These are phyloP conservation scores for Plasmopara halstedii DNA, from an alignment of 352 stramenopile species.

Conservation along the genomic window DNA sequence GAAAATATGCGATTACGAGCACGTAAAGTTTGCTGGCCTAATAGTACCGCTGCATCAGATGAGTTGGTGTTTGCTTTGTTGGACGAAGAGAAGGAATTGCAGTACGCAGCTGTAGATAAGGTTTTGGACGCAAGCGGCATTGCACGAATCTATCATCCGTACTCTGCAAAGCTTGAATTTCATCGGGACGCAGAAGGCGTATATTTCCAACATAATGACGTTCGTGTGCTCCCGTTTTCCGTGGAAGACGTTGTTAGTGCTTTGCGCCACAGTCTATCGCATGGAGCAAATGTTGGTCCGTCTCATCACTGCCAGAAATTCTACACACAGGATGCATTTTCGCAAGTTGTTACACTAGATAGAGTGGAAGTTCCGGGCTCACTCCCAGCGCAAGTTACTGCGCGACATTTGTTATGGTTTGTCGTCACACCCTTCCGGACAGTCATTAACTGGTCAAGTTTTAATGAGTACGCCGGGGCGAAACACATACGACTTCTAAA, in stretches of 20 bases:
- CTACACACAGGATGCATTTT: slow-evolving; percentile 11
- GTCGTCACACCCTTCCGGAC: slow-evolving; percentile 8
- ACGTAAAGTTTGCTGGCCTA: slow-evolving; percentile 16
- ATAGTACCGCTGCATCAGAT: slow-evolving; percentile 11
- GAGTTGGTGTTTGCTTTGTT: slow-evolving; percentile 23
- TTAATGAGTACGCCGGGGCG: slow-evolving; percentile 16
- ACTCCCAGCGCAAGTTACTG: slow-evolving; percentile 5
- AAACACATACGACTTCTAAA: slow-evolving; percentile 19
- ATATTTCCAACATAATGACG: slow-evolving; percentile 18
- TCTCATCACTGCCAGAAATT: slow-evolving; percentile 15
- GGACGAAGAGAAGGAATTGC: slow-evolving; percentile 21
- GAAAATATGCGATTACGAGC: slow-evolving; percentile 15
- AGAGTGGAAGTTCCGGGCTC: slow-evolving; percentile 13
- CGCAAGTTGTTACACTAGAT: slow-evolving; percentile 15
- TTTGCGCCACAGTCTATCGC: slow-evolving; percentile 12
- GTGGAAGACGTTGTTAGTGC: slow-evolving; percentile 7
- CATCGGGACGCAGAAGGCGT: slow-evolving; percentile 3
- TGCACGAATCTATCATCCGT: slow-evolving; percentile 13
- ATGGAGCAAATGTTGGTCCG: slow-evolving; percentile 9
- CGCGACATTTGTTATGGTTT: slow-evolving; percentile 15
- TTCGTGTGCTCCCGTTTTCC: slow-evolving; percentile 15
- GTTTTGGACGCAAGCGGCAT: slow-evolving; percentile 16
- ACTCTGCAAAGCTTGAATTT: slow-evolving; percentile 10
- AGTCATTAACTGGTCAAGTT: slow-evolving; percentile 21
- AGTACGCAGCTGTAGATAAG: slow-evolving; percentile 18